Percentiles rank a stretch among this genome's conserved stretches.
Evolutionary conservation across 495 filamentous ascomycete genomes (phyloP).

Genomic region (Penicillium chermesinum): DNA sequence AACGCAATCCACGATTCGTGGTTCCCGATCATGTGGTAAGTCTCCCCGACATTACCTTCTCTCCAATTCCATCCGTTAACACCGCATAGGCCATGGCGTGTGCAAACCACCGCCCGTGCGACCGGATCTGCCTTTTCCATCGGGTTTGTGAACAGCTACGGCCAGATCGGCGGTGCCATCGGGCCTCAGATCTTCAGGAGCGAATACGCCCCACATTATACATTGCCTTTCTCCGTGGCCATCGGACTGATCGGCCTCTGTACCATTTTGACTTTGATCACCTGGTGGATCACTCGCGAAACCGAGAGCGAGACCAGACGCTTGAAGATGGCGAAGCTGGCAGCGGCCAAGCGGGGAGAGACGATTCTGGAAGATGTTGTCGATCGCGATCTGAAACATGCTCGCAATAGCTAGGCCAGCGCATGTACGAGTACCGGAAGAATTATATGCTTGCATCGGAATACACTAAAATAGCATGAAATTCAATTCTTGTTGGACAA

Average conservation of each 20-base stretch:
- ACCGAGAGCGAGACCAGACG: conserved; percentile 26
- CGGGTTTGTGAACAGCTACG: conserved; percentile 39
- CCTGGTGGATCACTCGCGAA: conserved; percentile 25
- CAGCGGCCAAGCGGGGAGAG: conserved; percentile 34
- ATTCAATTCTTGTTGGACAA: too few relatives aligned
- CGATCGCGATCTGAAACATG: conserved; percentile 31
- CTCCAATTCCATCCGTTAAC: not conserved
- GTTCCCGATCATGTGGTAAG: conserved; percentile 36
- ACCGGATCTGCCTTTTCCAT: conserved; percentile 43
- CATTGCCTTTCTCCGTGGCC: conserved; percentile 27
- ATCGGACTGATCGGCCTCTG: conserved; percentile 27
- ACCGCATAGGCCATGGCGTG: conserved; percentile 29
- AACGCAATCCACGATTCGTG: conserved; percentile 29
- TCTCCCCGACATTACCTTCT: not conserved
- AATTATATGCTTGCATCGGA: too few relatives aligned
- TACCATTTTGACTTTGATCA: conserved; percentile 12
- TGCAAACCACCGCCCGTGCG: conserved; percentile 37
- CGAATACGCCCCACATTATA: conserved; percentile 29
- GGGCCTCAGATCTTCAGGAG: conserved; percentile 31
- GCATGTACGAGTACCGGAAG: too few relatives aligned
- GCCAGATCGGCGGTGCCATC: conserved; percentile 33
- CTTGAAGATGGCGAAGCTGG: conserved; percentile 36
- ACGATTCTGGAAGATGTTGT: conserved; percentile 41
- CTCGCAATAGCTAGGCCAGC: too few relatives aligned
- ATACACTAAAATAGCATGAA: too few relatives aligned